Evolutionary conservation across 139 green algal species (phyloP).

Genomic region (Micromonas commoda): DNA sequence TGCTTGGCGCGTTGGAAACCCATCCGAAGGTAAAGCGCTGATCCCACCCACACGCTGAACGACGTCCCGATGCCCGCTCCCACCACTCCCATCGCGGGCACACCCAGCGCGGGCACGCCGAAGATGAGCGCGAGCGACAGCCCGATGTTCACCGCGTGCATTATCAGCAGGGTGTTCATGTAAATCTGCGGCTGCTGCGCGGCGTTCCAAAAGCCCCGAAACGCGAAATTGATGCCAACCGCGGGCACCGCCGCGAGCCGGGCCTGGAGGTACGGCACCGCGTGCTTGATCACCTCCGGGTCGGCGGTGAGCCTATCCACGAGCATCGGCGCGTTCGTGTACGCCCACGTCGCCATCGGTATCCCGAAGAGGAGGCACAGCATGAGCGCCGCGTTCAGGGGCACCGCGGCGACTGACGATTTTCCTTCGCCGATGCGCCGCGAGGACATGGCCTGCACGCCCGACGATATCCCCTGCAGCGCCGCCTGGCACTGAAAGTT

Average conservation of each 20-base stretch:
- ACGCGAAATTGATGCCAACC: slow-evolving; percentile 25
- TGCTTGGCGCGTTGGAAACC: slow-evolving; percentile 7
- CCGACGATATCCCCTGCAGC: not conserved
- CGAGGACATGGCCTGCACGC: slow-evolving; percentile 10
- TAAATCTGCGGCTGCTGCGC: slow-evolving; percentile 16
- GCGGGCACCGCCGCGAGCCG: slow-evolving; percentile 7
- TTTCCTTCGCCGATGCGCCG: not conserved
- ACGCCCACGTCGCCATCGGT: slow-evolving; percentile 5
- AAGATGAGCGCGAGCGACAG: slow-evolving; percentile 16
- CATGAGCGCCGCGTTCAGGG: slow-evolving; percentile 16
- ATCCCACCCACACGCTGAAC: slow-evolving; percentile 3
- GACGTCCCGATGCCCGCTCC: slow-evolving; percentile 16
- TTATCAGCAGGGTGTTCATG: slow-evolving; percentile 18
- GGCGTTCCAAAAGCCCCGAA: slow-evolving; percentile 24
- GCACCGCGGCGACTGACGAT: slow-evolving; percentile 4
- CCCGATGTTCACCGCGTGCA: slow-evolving; percentile 11
- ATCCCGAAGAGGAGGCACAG: slow-evolving; percentile 2
- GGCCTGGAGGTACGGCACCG: slow-evolving; percentile 21
- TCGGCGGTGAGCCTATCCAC: slow-evolving; percentile 2
- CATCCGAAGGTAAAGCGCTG: slow-evolving; percentile 15
- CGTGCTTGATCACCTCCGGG: not conserved
- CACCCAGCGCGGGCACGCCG: slow-evolving; percentile 7
- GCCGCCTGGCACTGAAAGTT: slow-evolving; percentile 27
- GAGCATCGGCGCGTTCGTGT: not conserved
- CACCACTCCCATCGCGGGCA: not conserved